Evolutionary conservation across 768 basidiomycete species (phyloP).

Genomic region (Kwoniella pini): DNA sequence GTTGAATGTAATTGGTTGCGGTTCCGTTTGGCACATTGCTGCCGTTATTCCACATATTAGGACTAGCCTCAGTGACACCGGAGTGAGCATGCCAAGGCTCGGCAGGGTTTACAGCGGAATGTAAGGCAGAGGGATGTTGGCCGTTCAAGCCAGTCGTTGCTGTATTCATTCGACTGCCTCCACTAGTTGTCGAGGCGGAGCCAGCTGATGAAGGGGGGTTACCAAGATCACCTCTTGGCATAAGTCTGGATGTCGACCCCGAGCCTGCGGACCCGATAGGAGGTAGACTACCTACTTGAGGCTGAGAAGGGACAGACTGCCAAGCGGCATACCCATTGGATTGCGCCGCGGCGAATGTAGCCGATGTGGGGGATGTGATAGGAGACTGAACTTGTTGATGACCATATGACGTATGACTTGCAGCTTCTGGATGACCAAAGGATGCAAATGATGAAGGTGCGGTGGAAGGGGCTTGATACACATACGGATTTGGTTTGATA

Average conservation of each 20-base stretch:
- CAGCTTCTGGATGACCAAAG: conserved; percentile 7
- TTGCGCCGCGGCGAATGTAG: not conserved
- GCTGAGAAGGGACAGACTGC: conserved; percentile 11
- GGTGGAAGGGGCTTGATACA: conserved; percentile 24
- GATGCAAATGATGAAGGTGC: conserved; percentile 20
- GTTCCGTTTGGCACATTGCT: not conserved
- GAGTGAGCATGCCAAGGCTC: not conserved
- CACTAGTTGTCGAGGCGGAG: conserved; percentile 2
- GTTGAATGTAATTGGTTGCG: not conserved
- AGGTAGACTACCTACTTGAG: not conserved
- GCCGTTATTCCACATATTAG: conserved; percentile 3
- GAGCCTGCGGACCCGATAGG: not conserved
- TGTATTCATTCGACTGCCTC: not conserved
- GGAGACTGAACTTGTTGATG: not conserved
- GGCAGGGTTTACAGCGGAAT: not conserved
- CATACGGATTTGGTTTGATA: conserved; percentile 21
- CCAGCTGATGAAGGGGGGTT: conserved; percentile 23
- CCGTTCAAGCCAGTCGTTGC: not conserved
- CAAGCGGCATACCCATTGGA: conserved; percentile 8
- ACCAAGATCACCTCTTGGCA: conserved; percentile 14
- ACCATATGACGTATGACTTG: not conserved
- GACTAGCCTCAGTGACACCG: not conserved
- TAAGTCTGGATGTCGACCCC: conserved; percentile 8
- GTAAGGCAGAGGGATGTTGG: conserved; percentile 2
- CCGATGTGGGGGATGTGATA: not conserved